Base-by-base conservation (phyloP, 2,329 filamentous ascomycete species). In the Phyllosticta citribraziliensis region DNA sequence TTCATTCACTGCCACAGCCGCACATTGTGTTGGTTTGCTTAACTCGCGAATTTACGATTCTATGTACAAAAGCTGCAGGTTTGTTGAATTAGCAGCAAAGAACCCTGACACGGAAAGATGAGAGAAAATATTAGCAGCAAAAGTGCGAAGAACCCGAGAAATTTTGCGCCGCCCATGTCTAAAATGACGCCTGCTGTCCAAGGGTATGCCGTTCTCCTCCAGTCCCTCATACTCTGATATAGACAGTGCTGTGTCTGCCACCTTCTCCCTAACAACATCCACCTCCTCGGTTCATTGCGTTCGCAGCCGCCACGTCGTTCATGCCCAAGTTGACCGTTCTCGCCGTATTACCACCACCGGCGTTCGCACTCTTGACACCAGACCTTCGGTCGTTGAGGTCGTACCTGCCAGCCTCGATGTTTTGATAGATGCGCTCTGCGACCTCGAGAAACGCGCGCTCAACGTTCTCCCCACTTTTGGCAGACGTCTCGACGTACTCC, bases 401-500 rank as follows among this genome's bases (percentile, higher is more conserved):
- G 73, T 97, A 97, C 72, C 86, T 90, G 11, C 94, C 94, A 1
- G 90, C 90, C 78, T 97, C 91, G 64, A 99, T 97, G 70, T 97
- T 97, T 73, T 93, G 86, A 72, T 95, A 96, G 78, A 99, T 97
- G 74, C 92, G 82, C 79, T 97, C 91, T 20, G 94, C 91, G 14
- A 97, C 92, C 70, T 94, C 86, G 71, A 96, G 82, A 70, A 99
- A 99, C 1, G 94, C 94, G 67, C 86, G 84, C 74, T 99, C 94
- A 40, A 99, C 94, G 57, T 91, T 91, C 72, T 96, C 91, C 58
- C 94, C 94, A 64, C 88, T 95, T 80, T 97, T 99, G 56, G 94
- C 94, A 66, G 88, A 92, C 50, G 94, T 99, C 79, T 99, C 94
- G 64, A 97, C 91, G 72, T 97, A 97, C 72, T 92, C 86, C 70